Base-by-base conservation (phyloP, 768 basidiomycete genomes). In the Tricholoma matsutake region DNA sequence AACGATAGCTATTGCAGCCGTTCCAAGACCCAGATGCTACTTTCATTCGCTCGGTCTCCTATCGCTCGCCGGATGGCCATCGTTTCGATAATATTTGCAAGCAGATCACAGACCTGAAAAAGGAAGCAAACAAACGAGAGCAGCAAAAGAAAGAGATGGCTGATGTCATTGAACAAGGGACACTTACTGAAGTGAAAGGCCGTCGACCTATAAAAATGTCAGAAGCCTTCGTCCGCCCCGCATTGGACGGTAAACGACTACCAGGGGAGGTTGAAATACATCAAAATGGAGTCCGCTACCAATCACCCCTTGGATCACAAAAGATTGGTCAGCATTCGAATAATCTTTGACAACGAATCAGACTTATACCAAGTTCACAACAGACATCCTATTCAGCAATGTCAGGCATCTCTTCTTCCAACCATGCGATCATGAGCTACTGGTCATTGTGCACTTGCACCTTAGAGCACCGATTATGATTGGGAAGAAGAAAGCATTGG, bases 391-490 rank as follows among this genome's bases (percentile, higher is more conserved):
- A 9, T 99, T 98, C 79, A 89, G 86, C 77, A 99, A 99, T 73
- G 89, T 99, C 79, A 97, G 96, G 73, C 96, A 99, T 75, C 81
- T 98, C 9, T 97, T 98, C 78, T 98, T 99, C 85, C 97, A 99
- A 71, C 96, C 97, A 2, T 98, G 96, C 68, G 97, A 99, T 64
- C 88, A 93, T 65, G 97, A 99, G 73, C 79, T 98, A 18, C 82
- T 98, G 57, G 96, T 97, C 58, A 89, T 99, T 63, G 86, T 97
- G 32, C 97, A 99, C 72, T 76, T 97, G 55, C 92, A 98, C 72
- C 81, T 99, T 55, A 97, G 86, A 74, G 85, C 94, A 0, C 97
- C 97, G 0, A 98, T 99, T 72, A 96, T 98, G 84, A 92, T 99
- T 66, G 96, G 97, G 63, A 98, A 98, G 81, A 97, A 95, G 78